Evolutionary conservation across 2,329 filamentous ascomycete species (phyloP).

Genomic region (Rhinocladiella mackenziei): DNA sequence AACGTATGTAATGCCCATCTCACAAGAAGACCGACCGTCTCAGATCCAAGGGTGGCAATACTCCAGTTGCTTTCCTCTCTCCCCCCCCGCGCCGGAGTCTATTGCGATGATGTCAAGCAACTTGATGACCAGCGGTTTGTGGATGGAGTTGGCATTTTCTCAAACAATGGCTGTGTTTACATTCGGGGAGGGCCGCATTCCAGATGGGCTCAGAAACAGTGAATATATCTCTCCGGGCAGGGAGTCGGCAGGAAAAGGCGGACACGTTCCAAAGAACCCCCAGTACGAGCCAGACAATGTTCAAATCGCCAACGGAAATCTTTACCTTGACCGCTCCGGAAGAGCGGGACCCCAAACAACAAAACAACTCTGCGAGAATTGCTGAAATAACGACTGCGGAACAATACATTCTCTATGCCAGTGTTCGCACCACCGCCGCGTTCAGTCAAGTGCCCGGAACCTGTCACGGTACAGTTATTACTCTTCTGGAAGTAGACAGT

Average conservation of each 20-base stretch:
- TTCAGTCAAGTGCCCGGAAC: slow-evolving; percentile 27
- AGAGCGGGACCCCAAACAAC: slow-evolving; percentile 12
- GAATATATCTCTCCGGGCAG: slow-evolving; percentile 18
- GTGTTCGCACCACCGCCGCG: slow-evolving; percentile 26
- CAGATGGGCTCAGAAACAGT: slow-evolving; percentile 22
- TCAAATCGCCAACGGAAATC: slow-evolving; percentile 13
- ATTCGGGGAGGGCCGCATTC: slow-evolving; percentile 17
- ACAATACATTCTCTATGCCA: slow-evolving; percentile 26
- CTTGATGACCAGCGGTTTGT: slow-evolving; percentile 20
- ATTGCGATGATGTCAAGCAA: slow-evolving; percentile 4
- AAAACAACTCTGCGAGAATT: slow-evolving; percentile 17
- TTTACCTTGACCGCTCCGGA: slow-evolving; percentile 25
- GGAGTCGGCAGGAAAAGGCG: background rate
- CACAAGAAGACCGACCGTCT: background rate
- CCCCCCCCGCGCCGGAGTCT: too few species aligned
- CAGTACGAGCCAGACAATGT: slow-evolving; percentile 24
- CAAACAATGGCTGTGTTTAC: slow-evolving; percentile 22
- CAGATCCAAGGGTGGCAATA: background rate
- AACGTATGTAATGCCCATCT: background rate
- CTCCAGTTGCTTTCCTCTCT: too few species aligned
- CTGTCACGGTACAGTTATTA: slow-evolving; percentile 21
- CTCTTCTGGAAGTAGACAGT: background rate
- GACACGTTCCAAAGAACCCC: slow-evolving; percentile 19
- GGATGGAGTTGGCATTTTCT: slow-evolving; percentile 21
- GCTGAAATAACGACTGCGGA: slow-evolving; percentile 23